Conservation (phyloP, 306 rosid species). For the Vicia villosa region DNA sequence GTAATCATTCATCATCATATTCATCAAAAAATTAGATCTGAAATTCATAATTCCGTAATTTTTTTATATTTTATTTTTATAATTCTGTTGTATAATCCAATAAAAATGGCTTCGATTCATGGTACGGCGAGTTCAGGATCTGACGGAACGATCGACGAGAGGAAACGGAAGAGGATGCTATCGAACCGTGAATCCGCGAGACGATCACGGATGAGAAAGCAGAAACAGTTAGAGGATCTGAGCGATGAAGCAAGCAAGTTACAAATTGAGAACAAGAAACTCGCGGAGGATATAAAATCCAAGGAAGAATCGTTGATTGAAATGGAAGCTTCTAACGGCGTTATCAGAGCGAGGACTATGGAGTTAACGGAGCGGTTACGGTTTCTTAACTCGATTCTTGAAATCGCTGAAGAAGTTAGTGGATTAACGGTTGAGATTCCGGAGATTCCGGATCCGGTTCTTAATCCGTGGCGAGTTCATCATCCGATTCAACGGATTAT, state of each 20-base stretch:
- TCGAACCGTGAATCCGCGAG: conserved; percentile 95
- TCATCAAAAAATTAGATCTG: conserved; percentile 25
- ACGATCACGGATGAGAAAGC: conserved; percentile 90
- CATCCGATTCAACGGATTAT: conserved; percentile 48
- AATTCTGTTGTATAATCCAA: neutral
- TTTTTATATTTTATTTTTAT: neutral
- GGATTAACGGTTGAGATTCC: conserved; percentile 70
- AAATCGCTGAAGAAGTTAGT: conserved; percentile 70
- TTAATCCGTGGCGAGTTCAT: conserved; percentile 74
- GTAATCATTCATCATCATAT: neutral
- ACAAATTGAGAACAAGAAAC: conserved; percentile 49
- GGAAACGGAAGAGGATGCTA: conserved; percentile 91
- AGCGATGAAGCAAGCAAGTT: conserved; percentile 55
- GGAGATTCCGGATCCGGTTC: conserved; percentile 70
- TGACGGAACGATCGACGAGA: conserved; percentile 63
- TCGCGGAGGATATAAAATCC: conserved; percentile 48
- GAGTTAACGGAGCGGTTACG: conserved; percentile 77
- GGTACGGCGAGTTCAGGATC: conserved; percentile 72
- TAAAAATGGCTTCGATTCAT: conserved; percentile 55
- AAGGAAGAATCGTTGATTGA: conserved; percentile 62
- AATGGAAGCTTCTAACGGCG: conserved; percentile 55
- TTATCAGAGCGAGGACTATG: conserved; percentile 63
- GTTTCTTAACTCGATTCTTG: conserved; percentile 70
- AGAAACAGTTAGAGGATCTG: conserved; percentile 83
- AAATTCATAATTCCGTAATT: neutral